Base-by-base conservation (phyloP, 805 yeast species). In the Saccharomycopsis sp. region DNA sequence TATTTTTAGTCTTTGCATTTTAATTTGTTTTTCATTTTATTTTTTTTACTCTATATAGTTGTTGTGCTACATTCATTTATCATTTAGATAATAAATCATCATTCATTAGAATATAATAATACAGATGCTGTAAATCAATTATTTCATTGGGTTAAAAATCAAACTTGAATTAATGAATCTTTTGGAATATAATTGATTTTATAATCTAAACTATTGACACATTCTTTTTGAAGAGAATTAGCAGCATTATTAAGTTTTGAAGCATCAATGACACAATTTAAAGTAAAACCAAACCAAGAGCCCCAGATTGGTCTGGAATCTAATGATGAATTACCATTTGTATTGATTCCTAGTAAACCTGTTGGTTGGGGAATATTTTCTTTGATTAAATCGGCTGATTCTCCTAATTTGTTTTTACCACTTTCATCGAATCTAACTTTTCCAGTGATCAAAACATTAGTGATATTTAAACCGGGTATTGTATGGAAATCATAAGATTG, bases 401-500 rank as follows among this genome's bases (percentile, higher is more conserved):
- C 81, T 2, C 87, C 87, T 21, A 72, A 51, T 52, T 76, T 70
- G 45, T 76, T 78, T 45, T 63, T 69, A 0, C 92, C 92, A 40
- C 79, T 70, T 52, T 83, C 92, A 56, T 83, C 92, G 50, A 81
- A 82, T 45, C 77, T 65, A 10, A 81, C 82, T 55, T 79, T 82
- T 13, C 74, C 62, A 38, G 65, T 63, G 13, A 74, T 15, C 13
- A 35, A 15, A 5, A 43, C 37, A n/a, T 27, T 44, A 4, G 36
- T 31, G 21, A 46, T 25, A 29, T 46, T 40, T 13, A 43, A 25
- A 3, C 47, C 47, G 0, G 72, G 72, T 9, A 67, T 58, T 44
- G 64, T 53, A 47, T 67, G 72, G 42, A 64, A 58, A 50, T 67
- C 72, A 46, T 52, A 67, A 31, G 63, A 58, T 34, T 55, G 61